A percentile compares a stretch with the other conserved stretches of the same genome.
Evolutionary conservation across 306 rosid species (phyloP).

Genomic region (Prunus armeniaca): DNA sequence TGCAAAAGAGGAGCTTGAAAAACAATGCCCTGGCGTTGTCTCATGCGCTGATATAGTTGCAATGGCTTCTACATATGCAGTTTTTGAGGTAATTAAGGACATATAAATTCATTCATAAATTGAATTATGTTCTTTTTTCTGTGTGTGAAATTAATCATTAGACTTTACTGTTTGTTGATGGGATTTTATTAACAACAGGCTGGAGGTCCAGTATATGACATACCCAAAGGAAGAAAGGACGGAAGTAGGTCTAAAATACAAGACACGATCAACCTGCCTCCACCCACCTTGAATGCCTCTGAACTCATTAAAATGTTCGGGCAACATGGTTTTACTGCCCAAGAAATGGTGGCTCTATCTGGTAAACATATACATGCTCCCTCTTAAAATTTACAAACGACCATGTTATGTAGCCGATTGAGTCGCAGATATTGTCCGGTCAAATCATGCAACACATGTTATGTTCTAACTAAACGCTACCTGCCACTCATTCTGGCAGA

Average conservation of each 20-base stretch:
- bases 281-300: slow-evolving; percentile 67
- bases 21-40: slow-evolving; percentile 77
- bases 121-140: neutral
- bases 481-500: too few species aligned
- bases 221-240: slow-evolving; percentile 81
- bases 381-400: neutral
- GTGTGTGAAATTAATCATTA: too few species aligned
- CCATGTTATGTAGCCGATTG: neutral
- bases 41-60: slow-evolving; percentile 93
- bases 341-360: slow-evolving; percentile 78
- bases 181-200: slow-evolving; percentile 36
- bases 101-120: neutral
- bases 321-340: slow-evolving; percentile 60
- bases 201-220: slow-evolving; percentile 76
- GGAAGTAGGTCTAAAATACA: slow-evolving; percentile 73
- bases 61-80: slow-evolving; percentile 78
- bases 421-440: too few species aligned
- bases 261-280: slow-evolving; percentile 66
- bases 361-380: slow-evolving; percentile 34
- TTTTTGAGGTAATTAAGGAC: slow-evolving; percentile 44
- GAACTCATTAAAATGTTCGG: slow-evolving; percentile 54
- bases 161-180: neutral
- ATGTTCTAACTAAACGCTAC: too few species aligned
- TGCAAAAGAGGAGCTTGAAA: slow-evolving; percentile 64
- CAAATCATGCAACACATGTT: too few species aligned